Conservation (phyloP, 2,329 filamentous ascomycete genomes). For the Alternaria novae-zelandiae region DNA sequence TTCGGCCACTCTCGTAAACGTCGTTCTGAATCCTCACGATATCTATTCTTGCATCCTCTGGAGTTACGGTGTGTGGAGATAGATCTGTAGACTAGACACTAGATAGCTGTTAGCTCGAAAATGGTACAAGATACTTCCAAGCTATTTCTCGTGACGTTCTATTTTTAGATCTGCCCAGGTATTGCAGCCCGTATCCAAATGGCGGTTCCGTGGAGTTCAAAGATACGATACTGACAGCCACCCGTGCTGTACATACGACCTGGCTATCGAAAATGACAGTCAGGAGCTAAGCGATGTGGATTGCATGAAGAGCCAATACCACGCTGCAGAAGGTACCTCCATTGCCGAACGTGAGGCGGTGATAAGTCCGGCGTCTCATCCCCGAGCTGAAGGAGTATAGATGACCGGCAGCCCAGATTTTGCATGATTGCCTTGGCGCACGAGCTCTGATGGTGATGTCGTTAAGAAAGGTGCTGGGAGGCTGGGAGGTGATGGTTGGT, state of each 20-base stretch:
- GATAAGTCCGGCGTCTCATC: neutral
- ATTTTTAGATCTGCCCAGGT: constrained; percentile 16
- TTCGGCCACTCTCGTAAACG: constrained; percentile 11
- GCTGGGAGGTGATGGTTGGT: neutral
- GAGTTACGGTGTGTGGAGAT: neutral
- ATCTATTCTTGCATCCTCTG: constrained; percentile 12
- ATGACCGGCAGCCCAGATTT: neutral
- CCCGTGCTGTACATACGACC: constrained; percentile 9
- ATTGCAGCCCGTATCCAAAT: constrained; percentile 9
- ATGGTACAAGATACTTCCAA: neutral
- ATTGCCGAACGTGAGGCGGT: neutral
- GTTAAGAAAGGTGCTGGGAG: neutral
- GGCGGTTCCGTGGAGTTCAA: neutral
- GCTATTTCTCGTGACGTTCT: constrained; percentile 3
- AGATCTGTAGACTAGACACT: constrained; percentile 2
- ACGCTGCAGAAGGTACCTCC: neutral
- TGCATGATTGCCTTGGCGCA: neutral
- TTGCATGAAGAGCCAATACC: neutral
- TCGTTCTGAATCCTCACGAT: neutral
- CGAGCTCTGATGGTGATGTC: neutral
- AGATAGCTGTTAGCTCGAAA: neutral
- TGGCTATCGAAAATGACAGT: neutral
- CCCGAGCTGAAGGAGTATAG: neutral
- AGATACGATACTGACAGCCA: constrained; percentile 10
- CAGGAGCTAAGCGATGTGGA: neutral